Evolutionary conservation across 2,329 filamentous ascomycete genomes (phyloP).

Genomic region (Zymoseptoria passerinii): DNA sequence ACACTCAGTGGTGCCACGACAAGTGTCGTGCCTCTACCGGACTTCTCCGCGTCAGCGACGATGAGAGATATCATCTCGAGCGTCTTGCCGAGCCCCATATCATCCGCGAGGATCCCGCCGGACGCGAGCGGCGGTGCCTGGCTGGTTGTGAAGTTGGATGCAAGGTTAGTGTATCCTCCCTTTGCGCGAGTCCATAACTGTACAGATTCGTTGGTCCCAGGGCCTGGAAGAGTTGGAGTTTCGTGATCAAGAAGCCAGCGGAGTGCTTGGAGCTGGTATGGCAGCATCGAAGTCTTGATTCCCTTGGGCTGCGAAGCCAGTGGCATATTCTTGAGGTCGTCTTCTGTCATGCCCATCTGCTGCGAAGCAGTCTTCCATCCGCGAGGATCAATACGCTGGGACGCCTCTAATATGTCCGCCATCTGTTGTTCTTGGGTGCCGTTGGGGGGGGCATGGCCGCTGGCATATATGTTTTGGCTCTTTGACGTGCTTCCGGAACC

Average conservation of each 20-base stretch:
- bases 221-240: slow-evolving; percentile 54
- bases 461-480: slow-evolving; percentile 7
- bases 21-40: slow-evolving; percentile 53
- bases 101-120: slow-evolving; percentile 80
- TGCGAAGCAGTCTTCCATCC: slow-evolving; percentile 58
- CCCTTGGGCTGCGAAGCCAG: slow-evolving; percentile 59
- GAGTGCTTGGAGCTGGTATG: slow-evolving; percentile 73
- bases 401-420: slow-evolving; percentile 57
- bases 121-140: slow-evolving; percentile 57
- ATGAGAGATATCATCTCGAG: slow-evolving; percentile 77
- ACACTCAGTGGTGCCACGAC: slow-evolving; percentile 77
- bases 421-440: slow-evolving; percentile 37
- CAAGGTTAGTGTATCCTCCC: slow-evolving; percentile 55
- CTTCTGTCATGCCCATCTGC: slow-evolving; percentile 62
- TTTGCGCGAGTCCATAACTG: slow-evolving; percentile 62
- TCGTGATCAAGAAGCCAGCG: slow-evolving; percentile 77
- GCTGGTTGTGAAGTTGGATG: slow-evolving; percentile 58
- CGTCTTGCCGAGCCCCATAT: slow-evolving; percentile 90
- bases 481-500: slow-evolving; percentile 3
- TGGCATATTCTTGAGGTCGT: slow-evolving; percentile 61
- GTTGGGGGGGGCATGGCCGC: slow-evolving; percentile 9
- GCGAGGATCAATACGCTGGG: slow-evolving; percentile 59
- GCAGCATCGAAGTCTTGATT: slow-evolving; percentile 60
- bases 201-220: slow-evolving; percentile 52
- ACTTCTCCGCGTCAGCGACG: slow-evolving; percentile 42